Evolutionary conservation across 371 early-diverging fungal genomes (phyloP), one percentile per base, ranked within the genome.

Genomic region (Rhizomucor miehei): DNA sequence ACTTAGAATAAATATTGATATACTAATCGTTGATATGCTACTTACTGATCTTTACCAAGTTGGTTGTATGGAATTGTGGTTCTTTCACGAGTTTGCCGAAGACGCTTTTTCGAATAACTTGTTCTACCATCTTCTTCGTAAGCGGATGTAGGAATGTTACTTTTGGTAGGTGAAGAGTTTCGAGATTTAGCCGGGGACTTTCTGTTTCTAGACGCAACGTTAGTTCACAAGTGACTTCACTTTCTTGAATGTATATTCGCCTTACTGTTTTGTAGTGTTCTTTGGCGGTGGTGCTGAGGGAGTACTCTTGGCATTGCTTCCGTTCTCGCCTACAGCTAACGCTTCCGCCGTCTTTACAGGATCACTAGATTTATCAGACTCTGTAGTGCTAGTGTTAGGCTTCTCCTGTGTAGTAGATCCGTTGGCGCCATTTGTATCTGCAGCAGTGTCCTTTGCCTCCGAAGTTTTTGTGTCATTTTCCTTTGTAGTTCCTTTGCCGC

Each of bases 41-140:
- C 21, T 52, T 65, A 71, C 75, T 68, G 67, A 44, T 77, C 62
- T 24, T 71, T 64, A 38, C 49, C 62, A 20, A 73, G 43, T 46
- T 71, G 67, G 21, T 63, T 63, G 55, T 69, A 73, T 23, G 57
- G 65, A 19, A 67, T 57, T 6, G 73, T 69, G 8, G 41, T 62
- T 46, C 62, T 56, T 19, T 65, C 71, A 13, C 73, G 69, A 29
- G 69, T 66, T 39, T 56, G 71, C 34, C 78, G 71, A 48, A 77
- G 56, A 4, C 63, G 48, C 25, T 63, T 56, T 12, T 66, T 68
- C 24, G 78, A 67, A 48, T 77, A 77, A n/a, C 44, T 60, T 12
- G 78, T 77, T 41, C 78, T 62, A 14, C 78, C 78, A 48, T 63
- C 55, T 34, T 67, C 59, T 38, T 71, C 78, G 57, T 73, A 77